Evolutionary conservation across 2,329 filamentous ascomycete species (phyloP).

Genomic region (Botrytis deweyae): DNA sequence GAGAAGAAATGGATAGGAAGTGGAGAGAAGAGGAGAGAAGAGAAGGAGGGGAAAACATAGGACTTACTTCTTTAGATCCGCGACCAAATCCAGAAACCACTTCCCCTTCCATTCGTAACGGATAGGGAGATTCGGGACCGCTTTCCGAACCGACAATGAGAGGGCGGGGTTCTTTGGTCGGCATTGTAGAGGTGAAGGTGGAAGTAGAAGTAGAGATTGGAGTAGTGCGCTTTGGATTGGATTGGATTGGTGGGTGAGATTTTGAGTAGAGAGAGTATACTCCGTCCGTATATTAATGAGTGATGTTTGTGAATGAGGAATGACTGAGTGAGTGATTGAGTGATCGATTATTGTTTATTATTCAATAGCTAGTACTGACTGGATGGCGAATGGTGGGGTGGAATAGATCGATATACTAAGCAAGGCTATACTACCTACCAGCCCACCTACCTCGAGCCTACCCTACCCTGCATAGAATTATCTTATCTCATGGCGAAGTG

Average conservation of each 20-base stretch:
- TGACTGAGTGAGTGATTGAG: not conserved
- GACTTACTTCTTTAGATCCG: slow-evolving; percentile 79
- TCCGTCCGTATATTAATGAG: not conserved
- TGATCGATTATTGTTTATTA: not conserved
- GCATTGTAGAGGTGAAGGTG: slow-evolving; percentile 11
- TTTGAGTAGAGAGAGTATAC: not conserved
- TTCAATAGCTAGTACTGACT: not conserved
- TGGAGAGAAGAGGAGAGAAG: too few relatives aligned
- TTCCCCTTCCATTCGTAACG: slow-evolving; percentile 77
- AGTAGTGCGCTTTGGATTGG: not conserved
- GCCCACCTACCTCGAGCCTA: too few relatives aligned
- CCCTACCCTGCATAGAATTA: too few relatives aligned
- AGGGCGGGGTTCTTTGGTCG: slow-evolving; percentile 48
- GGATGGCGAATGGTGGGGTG: slow-evolving; percentile 2
- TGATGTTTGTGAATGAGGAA: not conserved
- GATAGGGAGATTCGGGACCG: slow-evolving; percentile 77
- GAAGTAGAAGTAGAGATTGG: not conserved
- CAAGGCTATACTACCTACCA: not conserved
- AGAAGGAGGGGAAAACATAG: not conserved
- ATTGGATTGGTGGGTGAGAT: not conserved
- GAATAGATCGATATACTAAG: slow-evolving; percentile 1
- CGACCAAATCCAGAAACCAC: slow-evolving; percentile 93
- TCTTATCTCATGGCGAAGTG: not conserved
- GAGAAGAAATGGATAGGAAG: not conserved
- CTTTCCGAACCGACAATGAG: slow-evolving; percentile 69